Base-by-base conservation (phyloP, 164 flowering plant genomes). In the Magnolia officinalis region DNA sequence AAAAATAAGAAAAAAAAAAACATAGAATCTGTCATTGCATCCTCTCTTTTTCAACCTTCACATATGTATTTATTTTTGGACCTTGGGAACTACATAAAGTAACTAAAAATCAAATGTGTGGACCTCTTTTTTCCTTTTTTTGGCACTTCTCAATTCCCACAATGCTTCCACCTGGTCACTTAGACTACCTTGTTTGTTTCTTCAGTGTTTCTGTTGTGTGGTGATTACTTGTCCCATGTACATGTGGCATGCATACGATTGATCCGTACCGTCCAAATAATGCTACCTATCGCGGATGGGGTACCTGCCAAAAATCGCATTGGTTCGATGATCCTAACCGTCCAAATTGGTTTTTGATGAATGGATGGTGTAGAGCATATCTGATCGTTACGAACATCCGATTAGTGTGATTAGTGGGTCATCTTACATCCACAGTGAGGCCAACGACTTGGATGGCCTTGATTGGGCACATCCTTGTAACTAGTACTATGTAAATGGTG, bases 71-170 rank as follows among this genome's bases (percentile, higher is more conserved):
- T 65, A 31, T 75, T 72, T 45, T 49, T 19, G 81, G 85, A 82
- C 90, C 68, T 90, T 86, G 91, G 90, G 84, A 90, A 87, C 86
- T 65, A 61, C 89, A 85, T 80, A 80, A 80, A 78, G 77, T 79
- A 82, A 76, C 73, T 8, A 3, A 67, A 59, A 78, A 74, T 80
- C 81, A 81, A 84, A 81, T 77, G 74, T 29, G 85, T 87, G 86
- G 86, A 84, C 81, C 86, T 77, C 77, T 80, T 61, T 82, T 81
- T 80, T 75, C 71, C 79, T 83, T 69, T 70, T 75, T 83, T 86
- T 79, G 72, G 82, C 85, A 78, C 71, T 83, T 77, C 78, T 72
- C 67, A 77, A 63, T 74, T 61, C 73, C 83, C 77, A 79, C 79
- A 80, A 71, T 77, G 79, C 81, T 75, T 78, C 69, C 78, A 80